Conservation (phyloP, 495 filamentous ascomycete genomes). For the Penicillium pancosmium region DNA sequence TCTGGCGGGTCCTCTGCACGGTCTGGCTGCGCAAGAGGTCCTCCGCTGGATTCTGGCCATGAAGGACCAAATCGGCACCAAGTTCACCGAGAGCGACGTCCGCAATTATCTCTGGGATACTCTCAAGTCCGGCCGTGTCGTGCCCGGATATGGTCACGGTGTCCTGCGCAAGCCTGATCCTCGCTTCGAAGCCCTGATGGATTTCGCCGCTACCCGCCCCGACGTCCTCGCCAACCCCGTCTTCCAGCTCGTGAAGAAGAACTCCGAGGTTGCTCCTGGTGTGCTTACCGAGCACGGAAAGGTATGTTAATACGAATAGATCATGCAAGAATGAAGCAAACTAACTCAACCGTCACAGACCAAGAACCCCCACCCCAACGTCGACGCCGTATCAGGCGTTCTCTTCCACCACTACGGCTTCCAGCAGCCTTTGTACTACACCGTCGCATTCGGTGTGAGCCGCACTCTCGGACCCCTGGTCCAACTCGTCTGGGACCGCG, state of each 20-base stretch:
- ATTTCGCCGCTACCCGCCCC: constrained; percentile 83
- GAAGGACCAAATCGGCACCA: constrained; percentile 80
- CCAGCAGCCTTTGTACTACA: constrained; percentile 96
- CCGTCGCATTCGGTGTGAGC: constrained; percentile 93
- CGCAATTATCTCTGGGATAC: constrained; percentile 89
- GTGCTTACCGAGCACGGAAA: constrained; percentile 94
- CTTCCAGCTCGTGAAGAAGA: constrained; percentile 91
- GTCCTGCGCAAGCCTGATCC: constrained; percentile 97
- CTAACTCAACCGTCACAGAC: constrained; percentile 54
- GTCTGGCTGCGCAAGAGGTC: constrained; percentile 95
- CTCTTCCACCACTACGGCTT: constrained; percentile 97
- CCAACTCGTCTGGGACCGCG: constrained; percentile 95
- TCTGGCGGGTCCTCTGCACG: constrained; percentile 91
- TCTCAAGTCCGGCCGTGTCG: constrained; percentile 89
- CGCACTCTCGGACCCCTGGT: constrained; percentile 88
- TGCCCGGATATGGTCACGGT: constrained; percentile 97
- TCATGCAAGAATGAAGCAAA: background rate
- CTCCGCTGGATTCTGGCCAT: constrained; percentile 94
- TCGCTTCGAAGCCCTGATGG: constrained; percentile 93
- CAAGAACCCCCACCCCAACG: constrained; percentile 97
- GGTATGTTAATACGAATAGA: constrained; percentile 34
- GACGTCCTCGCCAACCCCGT: constrained; percentile 86
- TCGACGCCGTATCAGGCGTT: constrained; percentile 88
- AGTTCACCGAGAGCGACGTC: constrained; percentile 77
- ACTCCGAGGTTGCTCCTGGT: constrained; percentile 75